phyloP scores from a whole-genome alignment of 2,329 filamentous ascomycete genomes.

The Claviceps sp. region DNA sequence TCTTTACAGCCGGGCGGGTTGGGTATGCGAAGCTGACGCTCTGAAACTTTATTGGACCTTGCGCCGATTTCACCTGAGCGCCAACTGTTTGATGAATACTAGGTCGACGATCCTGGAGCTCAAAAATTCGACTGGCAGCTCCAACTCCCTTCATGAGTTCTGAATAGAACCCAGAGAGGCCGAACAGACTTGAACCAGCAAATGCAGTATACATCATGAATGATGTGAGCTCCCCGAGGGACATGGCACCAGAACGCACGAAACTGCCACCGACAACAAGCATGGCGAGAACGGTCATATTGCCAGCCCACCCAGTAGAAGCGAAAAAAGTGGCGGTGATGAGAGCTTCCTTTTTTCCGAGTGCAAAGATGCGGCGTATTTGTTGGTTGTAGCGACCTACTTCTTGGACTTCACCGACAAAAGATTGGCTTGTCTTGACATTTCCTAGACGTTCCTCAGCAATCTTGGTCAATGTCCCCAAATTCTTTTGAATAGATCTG shows the following conservation, averaged over 20 bases:
- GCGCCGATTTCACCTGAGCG: slow-evolving; percentile 63
- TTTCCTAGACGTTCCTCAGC: slow-evolving; percentile 96
- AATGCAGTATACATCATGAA: slow-evolving; percentile 98
- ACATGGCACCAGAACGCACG: slow-evolving; percentile 75
- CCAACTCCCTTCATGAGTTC: slow-evolving; percentile 99
- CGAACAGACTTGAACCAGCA: slow-evolving; percentile 75
- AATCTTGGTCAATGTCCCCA: slow-evolving; percentile 89
- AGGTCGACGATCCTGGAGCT: slow-evolving; percentile 80
- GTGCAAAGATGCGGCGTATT: slow-evolving; percentile 77
- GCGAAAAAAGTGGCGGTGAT: slow-evolving; percentile 84
- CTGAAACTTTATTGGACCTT: slow-evolving; percentile 78
- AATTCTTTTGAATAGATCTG: slow-evolving; percentile 82
- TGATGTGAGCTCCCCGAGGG: slow-evolving; percentile 81
- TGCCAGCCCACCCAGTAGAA: slow-evolving; percentile 80
- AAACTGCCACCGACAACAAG: slow-evolving; percentile 83
- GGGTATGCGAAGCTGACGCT: slow-evolving; percentile 85
- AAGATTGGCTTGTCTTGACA: slow-evolving; percentile 91
- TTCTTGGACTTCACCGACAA: slow-evolving; percentile 85
- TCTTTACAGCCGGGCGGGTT: slow-evolving; percentile 78
- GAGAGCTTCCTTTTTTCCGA: slow-evolving; percentile 76
- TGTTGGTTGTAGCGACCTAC: slow-evolving; percentile 84
- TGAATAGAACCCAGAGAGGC: slow-evolving; percentile 89
- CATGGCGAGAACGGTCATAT: slow-evolving; percentile 87
- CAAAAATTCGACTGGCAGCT: slow-evolving; percentile 89
- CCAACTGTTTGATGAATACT: slow-evolving; percentile 82